phyloP scores from a whole-genome alignment of 306 rosid genomes.

The Cucumis sativus region DNA sequence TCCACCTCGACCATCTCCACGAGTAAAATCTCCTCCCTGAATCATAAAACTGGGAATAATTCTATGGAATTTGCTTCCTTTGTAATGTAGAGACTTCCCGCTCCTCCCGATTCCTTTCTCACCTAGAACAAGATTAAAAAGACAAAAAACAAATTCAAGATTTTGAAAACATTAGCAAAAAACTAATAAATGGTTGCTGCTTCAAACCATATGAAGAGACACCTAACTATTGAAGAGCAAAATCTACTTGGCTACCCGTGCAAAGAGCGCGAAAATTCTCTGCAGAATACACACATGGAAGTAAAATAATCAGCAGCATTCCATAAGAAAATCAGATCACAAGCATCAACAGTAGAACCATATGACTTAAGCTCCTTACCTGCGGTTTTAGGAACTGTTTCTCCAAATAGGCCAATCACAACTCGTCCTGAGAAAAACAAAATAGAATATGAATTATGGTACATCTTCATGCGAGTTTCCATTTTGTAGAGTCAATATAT shows the following conservation, averaged over 20 bases:
- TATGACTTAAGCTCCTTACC: constrained; percentile 23
- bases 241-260: constrained; percentile 61
- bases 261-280: constrained; percentile 83
- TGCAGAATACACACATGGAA: constrained; percentile 29
- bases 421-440: constrained; percentile 47
- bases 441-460: not conserved
- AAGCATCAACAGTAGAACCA: not conserved
- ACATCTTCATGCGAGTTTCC: not conserved
- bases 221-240: constrained; percentile 11
- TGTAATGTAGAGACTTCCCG: constrained; percentile 56
- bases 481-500: not conserved
- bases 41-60: constrained; percentile 76
- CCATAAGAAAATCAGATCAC: not conserved
- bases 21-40: constrained; percentile 86
- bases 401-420: constrained; percentile 68
- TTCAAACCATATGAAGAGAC: not conserved
- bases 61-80: constrained; percentile 71
- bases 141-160: not conserved
- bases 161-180: not conserved
- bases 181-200: not conserved
- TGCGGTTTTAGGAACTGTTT: constrained; percentile 60
- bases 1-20: constrained; percentile 79
- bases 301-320: constrained; percentile 7
- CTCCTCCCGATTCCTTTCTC: constrained; percentile 66
- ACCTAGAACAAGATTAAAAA: constrained; percentile 37